Evolutionary conservation across 306 rosid genomes (phyloP).

Genomic region (Cucumis hystrix): DNA sequence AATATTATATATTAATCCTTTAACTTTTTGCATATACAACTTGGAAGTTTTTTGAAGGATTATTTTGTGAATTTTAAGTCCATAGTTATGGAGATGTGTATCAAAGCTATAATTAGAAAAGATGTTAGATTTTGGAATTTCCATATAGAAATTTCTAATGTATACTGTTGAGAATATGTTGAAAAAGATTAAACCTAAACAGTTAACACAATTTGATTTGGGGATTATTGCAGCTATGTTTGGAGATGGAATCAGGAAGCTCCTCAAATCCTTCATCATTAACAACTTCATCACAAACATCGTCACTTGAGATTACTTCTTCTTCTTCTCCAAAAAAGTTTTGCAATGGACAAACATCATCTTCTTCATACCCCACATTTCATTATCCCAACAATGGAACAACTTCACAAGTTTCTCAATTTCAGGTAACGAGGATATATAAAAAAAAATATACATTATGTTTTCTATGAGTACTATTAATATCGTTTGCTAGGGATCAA

Average conservation of each 20-base stretch:
- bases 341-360: slow-evolving; percentile 25
- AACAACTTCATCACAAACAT: slow-evolving; percentile 33
- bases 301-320: slow-evolving; percentile 29
- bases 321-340: slow-evolving; percentile 34
- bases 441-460: accelerated
- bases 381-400: slow-evolving; percentile 13
- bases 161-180: too few species aligned
- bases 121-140: too few species aligned
- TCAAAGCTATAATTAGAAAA: not conserved
- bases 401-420: slow-evolving; percentile 12
- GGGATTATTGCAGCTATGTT: slow-evolving; percentile 38
- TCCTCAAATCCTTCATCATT: slow-evolving; percentile 33
- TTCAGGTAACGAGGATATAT: not conserved
- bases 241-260: slow-evolving; percentile 44
- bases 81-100: not conserved
- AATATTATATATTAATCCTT: not conserved
- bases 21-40: not conserved
- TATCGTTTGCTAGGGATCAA: not conserved
- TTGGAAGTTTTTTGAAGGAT: not conserved
- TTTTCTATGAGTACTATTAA: not conserved
- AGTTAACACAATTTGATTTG: too few species aligned
- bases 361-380: slow-evolving; percentile 49
- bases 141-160: too few species aligned
- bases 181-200: too few species aligned
- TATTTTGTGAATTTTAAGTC: not conserved